These are phyloP conservation scores for Neofusicoccum cordaticola DNA, from an alignment of 2,329 filamentous ascomycete species.

Conservation along the genomic window DNA sequence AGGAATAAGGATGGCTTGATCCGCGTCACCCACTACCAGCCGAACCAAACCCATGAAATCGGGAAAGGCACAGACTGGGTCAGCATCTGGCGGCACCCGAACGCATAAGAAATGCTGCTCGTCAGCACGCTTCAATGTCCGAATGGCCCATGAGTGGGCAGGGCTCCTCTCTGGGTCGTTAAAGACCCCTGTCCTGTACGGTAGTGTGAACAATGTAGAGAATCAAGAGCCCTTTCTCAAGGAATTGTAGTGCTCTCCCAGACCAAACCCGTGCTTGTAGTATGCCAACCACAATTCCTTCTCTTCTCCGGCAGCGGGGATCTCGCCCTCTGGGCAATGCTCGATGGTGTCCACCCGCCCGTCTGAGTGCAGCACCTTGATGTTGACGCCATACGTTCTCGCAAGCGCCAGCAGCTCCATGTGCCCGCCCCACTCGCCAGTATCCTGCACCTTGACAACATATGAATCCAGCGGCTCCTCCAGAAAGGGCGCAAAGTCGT, in stretches of 20 bases:
- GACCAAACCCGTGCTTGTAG: slow-evolving; percentile 87
- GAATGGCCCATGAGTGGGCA: neutral
- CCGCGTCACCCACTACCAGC: slow-evolving; percentile 54
- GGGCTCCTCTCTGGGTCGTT: neutral
- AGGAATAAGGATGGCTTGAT: slow-evolving; percentile 42
- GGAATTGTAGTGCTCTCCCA: slow-evolving; percentile 98
- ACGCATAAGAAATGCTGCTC: neutral
- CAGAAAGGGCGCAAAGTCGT: slow-evolving; percentile 83
- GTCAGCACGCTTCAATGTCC: neutral
- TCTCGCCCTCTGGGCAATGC: slow-evolving; percentile 43
- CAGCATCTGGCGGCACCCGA: slow-evolving; percentile 45
- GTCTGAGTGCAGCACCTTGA: slow-evolving; percentile 79
- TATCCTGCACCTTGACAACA: slow-evolving; percentile 73
- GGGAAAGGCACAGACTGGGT: slow-evolving; percentile 52
- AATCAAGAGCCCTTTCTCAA: slow-evolving; percentile 45
- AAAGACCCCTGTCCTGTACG: neutral
- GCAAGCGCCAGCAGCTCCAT: slow-evolving; percentile 84
- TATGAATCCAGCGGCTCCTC: slow-evolving; percentile 77
- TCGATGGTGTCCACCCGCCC: slow-evolving; percentile 75
- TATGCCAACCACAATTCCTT: slow-evolving; percentile 86
- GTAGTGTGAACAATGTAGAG: neutral
- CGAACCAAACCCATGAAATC: slow-evolving; percentile 54
- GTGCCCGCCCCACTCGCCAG: slow-evolving; percentile 95
- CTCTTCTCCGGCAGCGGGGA: slow-evolving; percentile 41
- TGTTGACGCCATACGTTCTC: slow-evolving; percentile 72